Percentiles rank a stretch among this genome's conserved stretches.
These are phyloP conservation scores for Xylariales sp. DNA, from an alignment of 2,329 filamentous ascomycete species.

Conservation along the genomic window DNA sequence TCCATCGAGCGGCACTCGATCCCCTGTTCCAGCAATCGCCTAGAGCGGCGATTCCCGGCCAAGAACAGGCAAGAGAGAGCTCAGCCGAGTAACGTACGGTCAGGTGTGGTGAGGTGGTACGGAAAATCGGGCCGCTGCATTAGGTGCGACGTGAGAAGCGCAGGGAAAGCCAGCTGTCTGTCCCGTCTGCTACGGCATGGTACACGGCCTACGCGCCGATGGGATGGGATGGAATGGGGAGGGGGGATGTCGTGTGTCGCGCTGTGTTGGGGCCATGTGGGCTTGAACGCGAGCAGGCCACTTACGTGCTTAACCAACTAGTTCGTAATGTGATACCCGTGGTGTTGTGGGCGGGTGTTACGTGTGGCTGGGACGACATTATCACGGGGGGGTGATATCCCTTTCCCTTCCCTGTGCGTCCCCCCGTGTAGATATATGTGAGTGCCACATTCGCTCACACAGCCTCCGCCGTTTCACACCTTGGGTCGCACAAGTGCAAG, in stretches of 20 bases:
- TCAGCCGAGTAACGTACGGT: constrained; percentile 22
- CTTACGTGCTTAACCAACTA: too few relatives aligned
- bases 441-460: constrained; percentile 11
- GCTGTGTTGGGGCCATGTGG: too few relatives aligned
- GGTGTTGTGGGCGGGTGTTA: too few relatives aligned
- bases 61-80: constrained; percentile 8
- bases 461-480: constrained; percentile 22
- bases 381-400: too few relatives aligned
- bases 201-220: constrained; percentile 3
- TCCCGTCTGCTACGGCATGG: constrained; percentile 3
- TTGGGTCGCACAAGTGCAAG: constrained; percentile 28
- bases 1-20: not conserved
- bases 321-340: too few relatives aligned
- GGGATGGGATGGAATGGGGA: not conserved
- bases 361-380: too few relatives aligned
- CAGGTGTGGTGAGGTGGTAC: constrained; percentile 12
- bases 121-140: constrained; percentile 34
- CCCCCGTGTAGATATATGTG: constrained; percentile 13
- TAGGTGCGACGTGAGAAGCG: constrained; percentile 24
- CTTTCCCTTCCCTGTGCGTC: not conserved
- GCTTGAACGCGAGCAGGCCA: too few relatives aligned
- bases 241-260: not conserved
- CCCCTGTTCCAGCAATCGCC: not conserved
- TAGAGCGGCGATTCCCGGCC: constrained; percentile 5
- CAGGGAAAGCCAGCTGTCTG: constrained; percentile 13